Percentiles rank a stretch among this genome's conserved stretches.
phyloP scores from a whole-genome alignment of 371 early-diverging fungal species.

The Mortierella sp. region DNA sequence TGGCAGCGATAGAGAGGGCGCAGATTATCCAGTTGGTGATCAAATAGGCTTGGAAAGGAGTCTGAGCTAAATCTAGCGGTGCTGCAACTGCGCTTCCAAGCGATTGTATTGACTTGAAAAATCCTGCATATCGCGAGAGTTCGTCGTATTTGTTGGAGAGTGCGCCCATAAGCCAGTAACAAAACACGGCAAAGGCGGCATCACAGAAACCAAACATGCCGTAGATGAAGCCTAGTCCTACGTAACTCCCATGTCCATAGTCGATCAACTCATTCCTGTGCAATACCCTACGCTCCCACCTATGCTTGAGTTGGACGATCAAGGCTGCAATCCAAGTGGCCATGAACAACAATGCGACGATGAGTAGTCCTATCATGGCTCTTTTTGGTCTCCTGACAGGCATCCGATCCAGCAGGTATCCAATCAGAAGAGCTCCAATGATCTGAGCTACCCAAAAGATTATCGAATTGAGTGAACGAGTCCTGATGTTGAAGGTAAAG shows the following conservation, averaged over 20 bases:
- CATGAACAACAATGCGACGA: slow-evolving; percentile 66
- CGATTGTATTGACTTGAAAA: slow-evolving; percentile 62
- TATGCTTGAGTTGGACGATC: slow-evolving; percentile 69
- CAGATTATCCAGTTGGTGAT: slow-evolving; percentile 61
- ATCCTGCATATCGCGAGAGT: slow-evolving; percentile 82
- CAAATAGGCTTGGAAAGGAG: slow-evolving; percentile 47
- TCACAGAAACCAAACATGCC: slow-evolving; percentile 78
- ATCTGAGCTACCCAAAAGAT: slow-evolving; percentile 83
- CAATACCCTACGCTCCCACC: slow-evolving; percentile 21
- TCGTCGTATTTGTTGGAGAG: slow-evolving; percentile 77
- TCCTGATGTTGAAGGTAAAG: slow-evolving; percentile 71
- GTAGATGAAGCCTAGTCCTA: slow-evolving; percentile 71
- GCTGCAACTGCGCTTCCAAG: slow-evolving; percentile 60
- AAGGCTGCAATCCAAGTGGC: slow-evolving; percentile 79
- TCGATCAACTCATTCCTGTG: slow-evolving; percentile 21
- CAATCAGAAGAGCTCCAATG: slow-evolving; percentile 69
- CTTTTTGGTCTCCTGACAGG: slow-evolving; percentile 63
- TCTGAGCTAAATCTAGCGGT: slow-evolving; percentile 51
- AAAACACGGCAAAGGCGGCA: slow-evolving; percentile 73
- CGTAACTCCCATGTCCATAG: slow-evolving; percentile 60
- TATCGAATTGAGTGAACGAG: slow-evolving; percentile 76
- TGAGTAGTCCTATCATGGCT: slow-evolving; percentile 63
- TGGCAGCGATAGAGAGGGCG: slow-evolving; percentile 50
- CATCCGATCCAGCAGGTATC: slow-evolving; percentile 68
- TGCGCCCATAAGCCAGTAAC: slow-evolving; percentile 83